Evolutionary conservation across 345 rosid genomes (phyloP).

Genomic region (Brassica rapa): DNA sequence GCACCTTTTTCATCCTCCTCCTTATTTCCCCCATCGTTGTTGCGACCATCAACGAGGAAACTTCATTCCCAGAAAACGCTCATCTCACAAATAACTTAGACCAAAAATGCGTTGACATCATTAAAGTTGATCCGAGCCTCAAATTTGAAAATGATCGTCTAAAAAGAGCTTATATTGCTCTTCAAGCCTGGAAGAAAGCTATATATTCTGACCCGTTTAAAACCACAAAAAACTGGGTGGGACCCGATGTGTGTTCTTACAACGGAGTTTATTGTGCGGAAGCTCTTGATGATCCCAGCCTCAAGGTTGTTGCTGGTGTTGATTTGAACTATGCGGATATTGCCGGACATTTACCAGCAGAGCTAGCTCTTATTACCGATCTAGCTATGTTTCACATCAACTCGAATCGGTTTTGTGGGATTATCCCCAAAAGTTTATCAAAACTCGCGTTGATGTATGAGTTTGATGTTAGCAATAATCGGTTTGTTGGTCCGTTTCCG

Average conservation of each 20-base stretch:
- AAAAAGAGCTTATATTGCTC: conserved; percentile 57
- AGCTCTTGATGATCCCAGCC: conserved; percentile 49
- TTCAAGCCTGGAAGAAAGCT: conserved; percentile 62
- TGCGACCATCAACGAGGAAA: conserved; percentile 42
- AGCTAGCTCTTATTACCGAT: conserved; percentile 61
- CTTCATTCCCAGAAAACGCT: conserved; percentile 44
- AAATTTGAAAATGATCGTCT: conserved; percentile 53
- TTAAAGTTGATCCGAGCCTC: conserved; percentile 35
- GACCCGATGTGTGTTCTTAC: conserved; percentile 59
- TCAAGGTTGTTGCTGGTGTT: conserved; percentile 58
- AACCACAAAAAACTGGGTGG: conserved; percentile 59
- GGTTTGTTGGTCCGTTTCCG: conserved; percentile 62
- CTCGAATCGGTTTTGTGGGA: conserved; percentile 72
- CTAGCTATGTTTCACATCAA: conserved; percentile 68
- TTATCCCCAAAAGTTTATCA: conserved; percentile 53
- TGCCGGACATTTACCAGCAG: conserved; percentile 61
- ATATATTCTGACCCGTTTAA: conserved; percentile 63
- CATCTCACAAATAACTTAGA: conserved; percentile 37
- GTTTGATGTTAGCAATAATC: conserved; percentile 69
- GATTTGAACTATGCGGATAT: conserved; percentile 73
- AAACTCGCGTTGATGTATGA: conserved; percentile 55
- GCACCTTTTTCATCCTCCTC: conserved; percentile 41
- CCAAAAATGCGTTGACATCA: conserved; percentile 17
- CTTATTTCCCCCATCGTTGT: background rate
- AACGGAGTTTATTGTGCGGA: conserved; percentile 63